A percentile compares a stretch with the other conserved stretches of the same genome.
Evolutionary conservation across 2,329 filamentous ascomycete genomes (phyloP).

Genomic region (Cladosporium sp.): DNA sequence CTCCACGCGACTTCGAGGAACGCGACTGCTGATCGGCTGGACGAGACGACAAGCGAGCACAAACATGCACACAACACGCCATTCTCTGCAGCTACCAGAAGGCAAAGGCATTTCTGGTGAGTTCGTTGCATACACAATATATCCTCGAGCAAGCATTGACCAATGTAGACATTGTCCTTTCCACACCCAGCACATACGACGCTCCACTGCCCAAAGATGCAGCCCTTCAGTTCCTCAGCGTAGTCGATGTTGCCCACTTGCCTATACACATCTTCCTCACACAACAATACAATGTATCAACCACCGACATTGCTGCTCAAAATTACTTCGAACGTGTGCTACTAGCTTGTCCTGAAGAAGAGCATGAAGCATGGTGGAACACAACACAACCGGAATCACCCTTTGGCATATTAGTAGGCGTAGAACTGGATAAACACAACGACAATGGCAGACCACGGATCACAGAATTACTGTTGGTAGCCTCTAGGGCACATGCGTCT

Average conservation of each 20-base stretch:
- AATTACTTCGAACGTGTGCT: slow-evolving; percentile 44
- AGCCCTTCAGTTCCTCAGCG: slow-evolving; percentile 38
- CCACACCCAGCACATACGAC: slow-evolving; percentile 10
- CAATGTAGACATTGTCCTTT: slow-evolving; percentile 8
- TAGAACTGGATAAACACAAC: slow-evolving; percentile 21
- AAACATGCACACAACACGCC: slow-evolving; percentile 11
- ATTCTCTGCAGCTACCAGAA: slow-evolving; percentile 5
- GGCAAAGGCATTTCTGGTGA: not conserved
- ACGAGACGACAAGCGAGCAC: not conserved
- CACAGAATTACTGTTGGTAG: slow-evolving; percentile 51
- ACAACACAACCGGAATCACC: slow-evolving; percentile 40
- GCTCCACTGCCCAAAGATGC: slow-evolving; percentile 3
- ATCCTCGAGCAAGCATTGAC: not conserved
- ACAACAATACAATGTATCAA: slow-evolving; percentile 41
- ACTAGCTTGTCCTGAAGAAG: slow-evolving; percentile 21
- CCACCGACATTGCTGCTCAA: slow-evolving; percentile 36
- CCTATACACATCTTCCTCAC: slow-evolving; percentile 44
- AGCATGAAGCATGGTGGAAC: slow-evolving; percentile 39
- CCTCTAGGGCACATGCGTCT: slow-evolving; percentile 32
- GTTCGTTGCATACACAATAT: not conserved
- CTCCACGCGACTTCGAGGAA: not conserved
- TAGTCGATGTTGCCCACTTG: slow-evolving; percentile 42
- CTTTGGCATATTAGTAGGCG: slow-evolving; percentile 41
- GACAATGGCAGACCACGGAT: slow-evolving; percentile 21
- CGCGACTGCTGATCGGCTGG: slow-evolving; percentile 6